phyloP scores from a whole-genome alignment of 140 eudicot species.

The Ambrosia hybrid region DNA sequence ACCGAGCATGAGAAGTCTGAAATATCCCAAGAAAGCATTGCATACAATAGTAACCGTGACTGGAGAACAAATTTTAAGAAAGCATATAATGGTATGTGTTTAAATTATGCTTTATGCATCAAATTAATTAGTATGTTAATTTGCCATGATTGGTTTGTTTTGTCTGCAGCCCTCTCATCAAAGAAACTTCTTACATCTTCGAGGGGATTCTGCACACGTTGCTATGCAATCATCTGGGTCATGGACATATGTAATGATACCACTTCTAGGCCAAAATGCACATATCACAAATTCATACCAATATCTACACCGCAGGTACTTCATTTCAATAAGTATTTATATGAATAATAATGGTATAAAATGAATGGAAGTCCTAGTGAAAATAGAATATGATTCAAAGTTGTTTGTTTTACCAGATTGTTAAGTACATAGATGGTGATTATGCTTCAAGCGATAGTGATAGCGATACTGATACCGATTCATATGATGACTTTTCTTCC shows the following conservation, averaged over 20 bases:
- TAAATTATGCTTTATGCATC: not conserved
- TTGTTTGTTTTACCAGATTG: slow-evolving; percentile 52
- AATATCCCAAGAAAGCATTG: slow-evolving; percentile 13
- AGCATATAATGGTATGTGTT: slow-evolving; percentile 49
- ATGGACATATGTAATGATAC: slow-evolving; percentile 29
- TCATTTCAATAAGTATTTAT: not conserved
- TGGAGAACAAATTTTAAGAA: slow-evolving; percentile 56
- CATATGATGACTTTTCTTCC: slow-evolving; percentile 39
- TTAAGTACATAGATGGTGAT: slow-evolving; percentile 50
- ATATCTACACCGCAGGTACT: slow-evolving; percentile 54
- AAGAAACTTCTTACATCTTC: slow-evolving; percentile 40
- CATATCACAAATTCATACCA: slow-evolving; percentile 47
- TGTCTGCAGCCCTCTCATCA: slow-evolving; percentile 38
- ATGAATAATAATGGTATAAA: not conserved
- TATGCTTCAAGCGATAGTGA: slow-evolving; percentile 42
- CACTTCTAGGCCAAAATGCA: slow-evolving; percentile 23
- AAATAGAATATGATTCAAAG: not conserved
- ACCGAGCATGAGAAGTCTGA: slow-evolving; percentile 5
- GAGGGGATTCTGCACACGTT: slow-evolving; percentile 65
- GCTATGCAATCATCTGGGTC: slow-evolving; percentile 63
- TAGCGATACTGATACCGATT: slow-evolving; percentile 56
- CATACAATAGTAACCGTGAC: slow-evolving; percentile 14
- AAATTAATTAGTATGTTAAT: not conserved
- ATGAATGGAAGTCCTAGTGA: not conserved
- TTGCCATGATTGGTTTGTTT: slow-evolving; percentile 9